Evolutionary conservation across 495 filamentous ascomycete genomes (phyloP).

Genomic region (Daldinia decipiens): DNA sequence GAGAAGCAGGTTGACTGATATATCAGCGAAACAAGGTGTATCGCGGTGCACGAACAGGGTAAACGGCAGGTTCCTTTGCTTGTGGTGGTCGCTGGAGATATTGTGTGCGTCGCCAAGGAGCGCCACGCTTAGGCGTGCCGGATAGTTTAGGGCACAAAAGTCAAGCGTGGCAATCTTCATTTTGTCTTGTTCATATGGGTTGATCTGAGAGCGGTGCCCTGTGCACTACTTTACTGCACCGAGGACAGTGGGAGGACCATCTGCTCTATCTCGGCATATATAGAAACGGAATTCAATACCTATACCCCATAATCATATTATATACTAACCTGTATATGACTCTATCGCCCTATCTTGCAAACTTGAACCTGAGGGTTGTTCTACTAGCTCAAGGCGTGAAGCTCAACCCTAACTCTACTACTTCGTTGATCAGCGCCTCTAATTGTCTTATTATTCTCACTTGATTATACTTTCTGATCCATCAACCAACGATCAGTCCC

Average conservation of each 20-base stretch:
- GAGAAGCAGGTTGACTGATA: constrained; percentile 69
- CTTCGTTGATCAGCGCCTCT: background rate
- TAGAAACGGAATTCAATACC: constrained; percentile 47
- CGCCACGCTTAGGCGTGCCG: constrained; percentile 13
- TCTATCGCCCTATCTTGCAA: background rate
- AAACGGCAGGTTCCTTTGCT: constrained; percentile 17
- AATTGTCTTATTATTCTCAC: background rate
- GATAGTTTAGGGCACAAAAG: constrained; percentile 29
- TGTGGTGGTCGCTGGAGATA: constrained; percentile 6
- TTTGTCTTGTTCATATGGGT: constrained; percentile 37
- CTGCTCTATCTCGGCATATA: constrained; percentile 44
- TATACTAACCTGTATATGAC: background rate
- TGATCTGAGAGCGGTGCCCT: constrained; percentile 31
- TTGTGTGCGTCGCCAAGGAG: constrained; percentile 19
- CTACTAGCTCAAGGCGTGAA: background rate
- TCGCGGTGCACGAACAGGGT: constrained; percentile 16
- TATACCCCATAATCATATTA: constrained; percentile 38
- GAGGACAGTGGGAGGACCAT: constrained; percentile 24
- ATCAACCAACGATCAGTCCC: background rate
- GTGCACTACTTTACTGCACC: constrained; percentile 25
- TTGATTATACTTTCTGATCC: too few species aligned
- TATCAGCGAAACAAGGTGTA: constrained; percentile 16
- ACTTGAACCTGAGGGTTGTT: background rate
- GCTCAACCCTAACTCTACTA: background rate
- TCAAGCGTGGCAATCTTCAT: constrained; percentile 37